Conservation (phyloP, 2,329 filamentous ascomycete genomes). For the Xylaria polymorpha region DNA sequence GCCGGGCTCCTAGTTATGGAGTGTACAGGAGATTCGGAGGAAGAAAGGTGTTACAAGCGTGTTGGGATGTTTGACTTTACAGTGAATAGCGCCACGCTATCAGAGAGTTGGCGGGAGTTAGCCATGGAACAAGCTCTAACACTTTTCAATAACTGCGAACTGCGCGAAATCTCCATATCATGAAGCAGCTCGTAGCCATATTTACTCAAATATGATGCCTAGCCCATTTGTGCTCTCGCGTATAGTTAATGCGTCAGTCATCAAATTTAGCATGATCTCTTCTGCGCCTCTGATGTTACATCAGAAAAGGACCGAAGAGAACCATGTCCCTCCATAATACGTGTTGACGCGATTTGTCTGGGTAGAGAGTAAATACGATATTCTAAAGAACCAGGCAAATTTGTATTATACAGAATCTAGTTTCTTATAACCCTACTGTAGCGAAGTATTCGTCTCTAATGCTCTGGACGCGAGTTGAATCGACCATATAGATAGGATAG, state of each 20-base stretch:
- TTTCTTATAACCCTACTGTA: no score
- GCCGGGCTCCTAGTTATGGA: conserved; percentile 32
- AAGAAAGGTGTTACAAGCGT: conserved; percentile 22
- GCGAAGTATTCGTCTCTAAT: not conserved
- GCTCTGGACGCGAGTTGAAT: not conserved
- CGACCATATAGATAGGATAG: not conserved
- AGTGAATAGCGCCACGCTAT: not conserved
- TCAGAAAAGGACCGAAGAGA: no score
- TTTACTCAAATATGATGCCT: not conserved
- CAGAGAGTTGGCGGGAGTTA: not conserved
- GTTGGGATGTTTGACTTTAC: conserved; percentile 38
- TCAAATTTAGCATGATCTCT: no score
- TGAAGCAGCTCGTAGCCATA: not conserved
- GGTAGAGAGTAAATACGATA: not conserved
- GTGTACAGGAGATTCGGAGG: not conserved
- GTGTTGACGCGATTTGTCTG: not conserved
- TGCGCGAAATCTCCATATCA: not conserved
- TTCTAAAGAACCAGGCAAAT: not conserved
- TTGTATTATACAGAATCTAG: not conserved
- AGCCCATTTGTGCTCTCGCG: not conserved
- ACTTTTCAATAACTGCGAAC: conserved; percentile 11
- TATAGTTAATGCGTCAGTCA: no score
- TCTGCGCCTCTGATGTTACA: no score
- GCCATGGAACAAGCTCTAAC: conserved; percentile 8
- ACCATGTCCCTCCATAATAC: not conserved